A percentile compares a stretch with the other conserved stretches of the same genome.
Conservation (phyloP, 345 rosid genomes). For the Murraya paniculata region DNA sequence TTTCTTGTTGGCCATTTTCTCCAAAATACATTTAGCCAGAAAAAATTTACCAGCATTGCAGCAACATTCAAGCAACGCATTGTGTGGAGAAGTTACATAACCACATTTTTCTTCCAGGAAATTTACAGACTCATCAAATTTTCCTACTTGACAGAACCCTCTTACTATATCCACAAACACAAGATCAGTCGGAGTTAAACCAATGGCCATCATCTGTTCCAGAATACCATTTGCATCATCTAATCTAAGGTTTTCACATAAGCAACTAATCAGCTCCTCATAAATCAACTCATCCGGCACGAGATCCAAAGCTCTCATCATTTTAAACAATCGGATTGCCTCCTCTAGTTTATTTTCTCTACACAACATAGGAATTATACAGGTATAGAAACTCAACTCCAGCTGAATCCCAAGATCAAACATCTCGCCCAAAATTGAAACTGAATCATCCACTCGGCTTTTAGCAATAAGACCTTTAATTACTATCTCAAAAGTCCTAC, state of each 20-base stretch:
- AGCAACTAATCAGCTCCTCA: constrained; percentile 28
- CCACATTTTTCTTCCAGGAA: constrained; percentile 41
- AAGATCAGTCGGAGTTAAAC: constrained; percentile 19
- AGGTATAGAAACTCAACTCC: constrained; percentile 33
- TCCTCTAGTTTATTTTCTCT: constrained; percentile 36
- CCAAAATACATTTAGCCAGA: constrained; percentile 36
- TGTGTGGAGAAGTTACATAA: constrained; percentile 34
- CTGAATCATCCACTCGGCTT: constrained; percentile 31
- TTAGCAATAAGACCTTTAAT: constrained; percentile 37
- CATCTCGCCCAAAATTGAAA: constrained; percentile 40
- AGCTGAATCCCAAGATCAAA: constrained; percentile 25
- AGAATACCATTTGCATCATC: constrained; percentile 39
- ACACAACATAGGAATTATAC: constrained; percentile 40
- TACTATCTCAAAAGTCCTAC: constrained; percentile 48
- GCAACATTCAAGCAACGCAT: constrained; percentile 46
- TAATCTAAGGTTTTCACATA: constrained; percentile 39
- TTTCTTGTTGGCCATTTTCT: constrained; percentile 34
- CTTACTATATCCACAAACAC: constrained; percentile 37
- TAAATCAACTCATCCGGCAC: constrained; percentile 31
- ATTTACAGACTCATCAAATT: constrained; percentile 28
- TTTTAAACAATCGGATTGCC: constrained; percentile 34
- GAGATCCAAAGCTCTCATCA: constrained; percentile 37
- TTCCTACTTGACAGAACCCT: constrained; percentile 36
- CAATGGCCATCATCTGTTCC: constrained; percentile 36
- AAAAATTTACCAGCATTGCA: constrained; percentile 35